Base-by-base conservation (phyloP, 225 moss, liverwort and hornwort species). In the Rhytidiadelphus loreus region DNA sequence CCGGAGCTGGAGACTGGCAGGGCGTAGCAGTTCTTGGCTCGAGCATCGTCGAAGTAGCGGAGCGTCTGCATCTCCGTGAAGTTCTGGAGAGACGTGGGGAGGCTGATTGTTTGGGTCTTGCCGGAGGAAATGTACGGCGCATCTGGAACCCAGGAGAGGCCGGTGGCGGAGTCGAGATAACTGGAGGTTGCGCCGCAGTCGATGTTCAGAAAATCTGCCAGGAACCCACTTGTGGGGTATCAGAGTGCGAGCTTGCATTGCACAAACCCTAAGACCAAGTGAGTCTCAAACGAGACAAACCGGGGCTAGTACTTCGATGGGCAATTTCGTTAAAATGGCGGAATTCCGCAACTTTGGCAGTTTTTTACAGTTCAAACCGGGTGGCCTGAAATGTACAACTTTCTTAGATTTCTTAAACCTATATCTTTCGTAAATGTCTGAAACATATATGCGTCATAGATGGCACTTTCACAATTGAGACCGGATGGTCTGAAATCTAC, bases 21-120 rank as follows among this genome's bases (percentile, higher is more conserved):
- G n/a, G 53, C 20, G 84, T 87, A 92, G 86, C 90, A 92, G 29
- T 90, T 90, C 84, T 90, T 92, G 55, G 35, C 52, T 9, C 75
- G 92, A 50, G 44, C 13, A 19, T 89, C 87, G 58, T 77, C 68
- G 81, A 92, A 92, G 88, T 84, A 92, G 13, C 92, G 84, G 21
- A 92, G 84, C 11, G 81, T 70, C 20, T 5, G 29, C 84, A 77
- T 37, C 63, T 89, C 92, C 16, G 92, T 37, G 76, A 69, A 80
- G 70, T 11, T 78, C 71, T 37, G 56, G 23, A 62, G 72, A 56
- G 57, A 74, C 13, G 76, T 1, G 8, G 88, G 74, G 52, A 84
- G 64, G 1, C 24, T 53, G 19, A 25, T 10, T 6, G 69, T 41
- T 59, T 28, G 19, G 39, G 8, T 71, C 32, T 76, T 89, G 20